Conservation (phyloP, 164 flowering plant genomes). For the Chloranthus sessilifolius region DNA sequence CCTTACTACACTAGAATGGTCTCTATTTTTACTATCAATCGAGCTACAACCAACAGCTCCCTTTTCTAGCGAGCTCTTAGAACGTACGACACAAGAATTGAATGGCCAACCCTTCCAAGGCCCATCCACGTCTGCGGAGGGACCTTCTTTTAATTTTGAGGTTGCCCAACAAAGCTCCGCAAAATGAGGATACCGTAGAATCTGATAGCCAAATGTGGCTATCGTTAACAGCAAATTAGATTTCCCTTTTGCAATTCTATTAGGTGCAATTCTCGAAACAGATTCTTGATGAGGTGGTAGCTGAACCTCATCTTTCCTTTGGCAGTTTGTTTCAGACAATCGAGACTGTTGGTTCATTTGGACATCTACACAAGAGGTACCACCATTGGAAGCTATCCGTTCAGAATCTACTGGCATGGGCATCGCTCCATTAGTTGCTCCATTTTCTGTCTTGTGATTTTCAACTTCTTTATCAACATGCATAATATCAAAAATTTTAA, state of each 20-base stretch:
- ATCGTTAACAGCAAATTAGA: slow-evolving; percentile 57
- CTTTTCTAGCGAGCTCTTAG: slow-evolving; percentile 38
- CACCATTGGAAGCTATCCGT: background rate
- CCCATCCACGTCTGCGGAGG: slow-evolving; percentile 59
- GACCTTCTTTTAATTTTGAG: slow-evolving; percentile 93
- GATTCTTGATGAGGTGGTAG: slow-evolving; percentile 22
- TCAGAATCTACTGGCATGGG: background rate
- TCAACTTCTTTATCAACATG: slow-evolving; percentile 14
- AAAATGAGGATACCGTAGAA: slow-evolving; percentile 88
- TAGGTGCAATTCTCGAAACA: slow-evolving; percentile 19
- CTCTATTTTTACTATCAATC: slow-evolving; percentile 36
- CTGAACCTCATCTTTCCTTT: slow-evolving; percentile 7
- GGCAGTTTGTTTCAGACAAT: background rate
- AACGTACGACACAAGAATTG: slow-evolving; percentile 80
- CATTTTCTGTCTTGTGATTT: slow-evolving; percentile 9
- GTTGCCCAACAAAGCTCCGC: slow-evolving; percentile 98
- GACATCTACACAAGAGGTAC: slow-evolving; percentile 2
- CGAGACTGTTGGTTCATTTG: slow-evolving; percentile 3
- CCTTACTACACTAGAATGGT: slow-evolving; percentile 52
- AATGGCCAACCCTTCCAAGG: slow-evolving; percentile 99
- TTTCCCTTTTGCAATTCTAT: slow-evolving; percentile 48
- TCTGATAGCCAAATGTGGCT: slow-evolving; percentile 85
- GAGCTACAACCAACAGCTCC: slow-evolving; percentile 30
- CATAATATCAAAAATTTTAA: slow-evolving; percentile 13
- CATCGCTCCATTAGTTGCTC: slow-evolving; percentile 12